A percentile compares a stretch with the other conserved stretches of the same genome.
phyloP scores from a whole-genome alignment of 345 rosid species.

The Psidium guajava region DNA sequence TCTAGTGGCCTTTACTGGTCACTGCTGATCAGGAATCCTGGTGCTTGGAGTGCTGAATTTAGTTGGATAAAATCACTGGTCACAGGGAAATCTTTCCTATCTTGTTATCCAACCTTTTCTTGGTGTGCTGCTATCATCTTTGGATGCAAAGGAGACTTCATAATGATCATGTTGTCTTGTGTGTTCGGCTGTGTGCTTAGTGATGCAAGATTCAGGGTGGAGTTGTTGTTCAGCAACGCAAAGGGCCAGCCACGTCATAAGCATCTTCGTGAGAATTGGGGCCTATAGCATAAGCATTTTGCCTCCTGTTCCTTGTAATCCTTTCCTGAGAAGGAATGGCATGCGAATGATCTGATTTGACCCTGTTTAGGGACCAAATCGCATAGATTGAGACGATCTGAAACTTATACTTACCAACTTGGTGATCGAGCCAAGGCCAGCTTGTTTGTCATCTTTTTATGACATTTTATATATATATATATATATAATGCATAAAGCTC shows the following conservation, averaged over 20 bases:
- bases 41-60: not conserved
- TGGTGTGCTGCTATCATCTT: not conserved
- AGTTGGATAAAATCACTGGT: no score
- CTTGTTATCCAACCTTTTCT: not conserved
- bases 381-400: not conserved
- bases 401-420: no score
- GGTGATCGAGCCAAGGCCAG: no score
- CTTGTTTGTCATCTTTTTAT: no score
- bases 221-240: not conserved
- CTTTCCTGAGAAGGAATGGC: not conserved
- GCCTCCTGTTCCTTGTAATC: not conserved
- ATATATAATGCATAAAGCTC: not conserved
- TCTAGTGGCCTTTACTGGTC: not conserved
- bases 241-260: not conserved
- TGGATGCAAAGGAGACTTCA: not conserved
- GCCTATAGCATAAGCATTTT: not conserved
- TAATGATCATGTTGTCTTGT: not conserved
- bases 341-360: not conserved
- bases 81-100: no score
- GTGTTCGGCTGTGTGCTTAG: not conserved
- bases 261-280: not conserved
- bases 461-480: no score
- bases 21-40: not conserved
- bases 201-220: not conserved
- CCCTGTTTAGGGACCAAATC: not conserved